Evolutionary conservation across 2,329 filamentous ascomycete genomes (phyloP).

Genomic region (Epichloe glyceriae): DNA sequence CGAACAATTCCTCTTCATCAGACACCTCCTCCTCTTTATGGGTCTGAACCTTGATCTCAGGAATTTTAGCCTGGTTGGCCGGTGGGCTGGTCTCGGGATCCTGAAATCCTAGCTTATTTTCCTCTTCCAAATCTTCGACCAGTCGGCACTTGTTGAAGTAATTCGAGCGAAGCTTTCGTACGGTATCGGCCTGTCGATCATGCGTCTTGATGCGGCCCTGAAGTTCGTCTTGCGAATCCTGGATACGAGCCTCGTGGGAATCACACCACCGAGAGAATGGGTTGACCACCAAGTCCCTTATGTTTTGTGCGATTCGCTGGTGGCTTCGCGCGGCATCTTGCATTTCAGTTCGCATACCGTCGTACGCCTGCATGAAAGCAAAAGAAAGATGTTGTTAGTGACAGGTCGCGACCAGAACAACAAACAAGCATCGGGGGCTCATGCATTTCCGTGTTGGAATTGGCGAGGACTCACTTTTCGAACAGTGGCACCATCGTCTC

Average conservation of each 20-base stretch:
- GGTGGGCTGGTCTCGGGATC: conserved; percentile 63
- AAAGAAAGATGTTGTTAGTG: conserved; percentile 8
- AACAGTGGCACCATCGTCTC: conserved; percentile 90
- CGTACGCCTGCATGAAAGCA: conserved; percentile 56
- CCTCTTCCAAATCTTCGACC: conserved; percentile 92
- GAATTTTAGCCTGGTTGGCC: conserved; percentile 40
- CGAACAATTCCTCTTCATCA: conserved; percentile 64
- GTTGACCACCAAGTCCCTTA: conserved; percentile 86
- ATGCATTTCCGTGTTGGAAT: neutral
- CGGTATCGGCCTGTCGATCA: conserved; percentile 77
- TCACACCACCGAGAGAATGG: conserved; percentile 96
- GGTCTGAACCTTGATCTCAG: conserved; percentile 78
- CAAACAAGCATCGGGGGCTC: neutral
- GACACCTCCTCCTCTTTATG: conserved; percentile 48
- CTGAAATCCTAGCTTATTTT: conserved; percentile 96
- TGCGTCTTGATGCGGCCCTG: conserved; percentile 84
- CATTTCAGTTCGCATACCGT: conserved; percentile 88
- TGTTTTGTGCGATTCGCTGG: conserved; percentile 90
- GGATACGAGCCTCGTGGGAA: conserved; percentile 78
- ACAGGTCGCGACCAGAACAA: neutral
- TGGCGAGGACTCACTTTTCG: conserved; percentile 54
- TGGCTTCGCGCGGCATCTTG: conserved; percentile 79
- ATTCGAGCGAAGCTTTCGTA: conserved; percentile 85
- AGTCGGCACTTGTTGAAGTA: conserved; percentile 99
- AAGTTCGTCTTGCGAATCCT: conserved; percentile 89